These are phyloP conservation scores for Bretschneidera sinensis DNA, from an alignment of 345 rosid species.

Conservation along the genomic window DNA sequence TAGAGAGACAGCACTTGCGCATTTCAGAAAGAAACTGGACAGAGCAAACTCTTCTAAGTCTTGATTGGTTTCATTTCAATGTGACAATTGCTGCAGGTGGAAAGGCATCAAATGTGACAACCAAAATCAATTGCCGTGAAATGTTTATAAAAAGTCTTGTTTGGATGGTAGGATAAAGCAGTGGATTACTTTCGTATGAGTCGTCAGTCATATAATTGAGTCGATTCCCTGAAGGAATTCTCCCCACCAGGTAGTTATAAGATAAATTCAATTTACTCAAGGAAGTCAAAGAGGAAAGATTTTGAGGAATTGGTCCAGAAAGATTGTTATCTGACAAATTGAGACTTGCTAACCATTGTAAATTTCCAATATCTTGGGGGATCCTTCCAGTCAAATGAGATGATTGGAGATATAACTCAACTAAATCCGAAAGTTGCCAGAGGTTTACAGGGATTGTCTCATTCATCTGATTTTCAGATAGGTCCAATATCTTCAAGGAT, in stretches of 20 bases:
- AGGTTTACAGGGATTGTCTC: slow-evolving; percentile 8
- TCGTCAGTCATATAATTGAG: slow-evolving; percentile 14
- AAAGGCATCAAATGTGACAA: too few species aligned
- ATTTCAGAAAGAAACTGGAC: too few species aligned
- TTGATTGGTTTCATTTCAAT: too few species aligned
- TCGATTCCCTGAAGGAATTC: slow-evolving; percentile 12
- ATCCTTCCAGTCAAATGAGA: slow-evolving; percentile 14
- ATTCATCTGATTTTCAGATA: too few species aligned
- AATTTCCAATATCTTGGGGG: slow-evolving; percentile 5
- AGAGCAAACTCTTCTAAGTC: too few species aligned
- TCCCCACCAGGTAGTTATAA: slow-evolving; percentile 14
- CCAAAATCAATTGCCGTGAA: too few species aligned
- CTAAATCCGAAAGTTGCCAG: background rate
- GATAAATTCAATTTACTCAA: slow-evolving; percentile 20
- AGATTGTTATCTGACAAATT: slow-evolving; percentile 17
- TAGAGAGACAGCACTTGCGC: too few species aligned
- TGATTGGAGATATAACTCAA: slow-evolving; percentile 13
- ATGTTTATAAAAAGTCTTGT: too few species aligned
- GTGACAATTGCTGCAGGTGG: too few species aligned
- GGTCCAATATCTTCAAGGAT: too few species aligned
- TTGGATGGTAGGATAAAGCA: too few species aligned
- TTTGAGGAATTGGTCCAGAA: slow-evolving; percentile 20
- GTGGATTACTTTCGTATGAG: slow-evolving; percentile 14
- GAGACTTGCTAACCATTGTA: slow-evolving; percentile 9
- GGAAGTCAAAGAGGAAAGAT: slow-evolving; percentile 4